Evolutionary conservation across 148 eudicot genomes (phyloP).

Genomic region (Gaultheria prostrata): DNA sequence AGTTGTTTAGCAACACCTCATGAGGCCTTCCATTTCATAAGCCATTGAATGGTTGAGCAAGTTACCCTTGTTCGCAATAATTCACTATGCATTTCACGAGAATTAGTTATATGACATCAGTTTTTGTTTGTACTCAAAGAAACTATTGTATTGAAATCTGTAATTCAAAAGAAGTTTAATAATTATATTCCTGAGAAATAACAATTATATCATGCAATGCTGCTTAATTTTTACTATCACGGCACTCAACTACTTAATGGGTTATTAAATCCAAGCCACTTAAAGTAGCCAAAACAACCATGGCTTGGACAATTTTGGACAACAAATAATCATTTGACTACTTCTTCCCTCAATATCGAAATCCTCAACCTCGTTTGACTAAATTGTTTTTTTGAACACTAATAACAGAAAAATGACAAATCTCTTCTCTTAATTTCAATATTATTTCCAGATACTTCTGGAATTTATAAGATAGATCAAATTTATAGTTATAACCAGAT

Average conservation of each 20-base stretch:
- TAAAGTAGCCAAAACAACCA: neutral
- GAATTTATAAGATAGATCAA: no score
- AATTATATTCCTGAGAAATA: neutral
- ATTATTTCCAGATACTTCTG: no score
- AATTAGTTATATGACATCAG: neutral
- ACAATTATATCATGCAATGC: neutral
- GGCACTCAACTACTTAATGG: neutral
- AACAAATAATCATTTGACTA: no score
- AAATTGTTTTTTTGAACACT: no score
- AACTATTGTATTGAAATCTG: neutral
- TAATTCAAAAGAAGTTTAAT: neutral
- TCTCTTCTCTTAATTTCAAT: no score
- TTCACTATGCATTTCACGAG: neutral
- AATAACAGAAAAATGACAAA: no score
- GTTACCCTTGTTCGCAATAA: neutral
- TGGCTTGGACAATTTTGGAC: no score
- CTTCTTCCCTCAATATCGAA: no score
- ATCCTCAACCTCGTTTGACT: no score
- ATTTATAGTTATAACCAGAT: no score
- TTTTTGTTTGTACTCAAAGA: slow-evolving; percentile 1
- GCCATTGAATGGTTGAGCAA: neutral
- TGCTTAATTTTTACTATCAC: neutral
- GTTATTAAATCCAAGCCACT: neutral
- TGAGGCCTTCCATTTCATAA: neutral
- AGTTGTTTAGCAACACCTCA: neutral